Base-by-base conservation (phyloP, 257 asterid species). In the Forsythia suspensa region DNA sequence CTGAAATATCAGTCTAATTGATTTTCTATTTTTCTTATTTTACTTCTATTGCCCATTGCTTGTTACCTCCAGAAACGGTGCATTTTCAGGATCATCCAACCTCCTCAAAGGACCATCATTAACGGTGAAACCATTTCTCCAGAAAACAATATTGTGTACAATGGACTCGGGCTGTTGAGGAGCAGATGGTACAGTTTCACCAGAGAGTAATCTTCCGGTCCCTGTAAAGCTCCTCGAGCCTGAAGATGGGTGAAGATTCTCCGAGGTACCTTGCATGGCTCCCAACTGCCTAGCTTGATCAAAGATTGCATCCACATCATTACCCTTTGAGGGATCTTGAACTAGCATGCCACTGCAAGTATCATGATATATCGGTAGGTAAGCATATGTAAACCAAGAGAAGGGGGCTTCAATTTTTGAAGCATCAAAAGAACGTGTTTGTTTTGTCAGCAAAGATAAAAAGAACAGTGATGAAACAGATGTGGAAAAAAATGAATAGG, bases 101-200 rank as follows among this genome's bases (percentile, higher is more conserved):
- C 95, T 89, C 89, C 99, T 88, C 82, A 94, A 81, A 85, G 97
- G 97, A 48, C 98, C 98, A 87, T 90, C 98, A 79, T 91, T 85
- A n/a, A 94, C 87, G 4, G 93, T 94, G 88, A 96, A 94, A 77
- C 98, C 98, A 78, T 96, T 94, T 87, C 97, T 90, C 99, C 99
- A 96, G 82, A 96, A 96, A 66, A 91, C 92, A 83, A 96, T 89
- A 85, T 88, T 85, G 92, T 92, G 97, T 52, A 92, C 89, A 67
- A 90, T 59, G 5, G 92, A 76, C 86, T 88, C 95, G 2, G 99
- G 97, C 72, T 84, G 92, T 90, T 91, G 98, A 4, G 93, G 91
- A 76, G 88, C 82, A 79, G 91, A 68, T 70, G 88, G 94, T 59
- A 80, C 89, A 68, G 84, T 57, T 72, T 89, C 97, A 67, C 97